These are phyloP conservation scores for Phaeoacremonium minimum DNA, from an alignment of 2,329 filamentous ascomycete species.

Conservation along the genomic window DNA sequence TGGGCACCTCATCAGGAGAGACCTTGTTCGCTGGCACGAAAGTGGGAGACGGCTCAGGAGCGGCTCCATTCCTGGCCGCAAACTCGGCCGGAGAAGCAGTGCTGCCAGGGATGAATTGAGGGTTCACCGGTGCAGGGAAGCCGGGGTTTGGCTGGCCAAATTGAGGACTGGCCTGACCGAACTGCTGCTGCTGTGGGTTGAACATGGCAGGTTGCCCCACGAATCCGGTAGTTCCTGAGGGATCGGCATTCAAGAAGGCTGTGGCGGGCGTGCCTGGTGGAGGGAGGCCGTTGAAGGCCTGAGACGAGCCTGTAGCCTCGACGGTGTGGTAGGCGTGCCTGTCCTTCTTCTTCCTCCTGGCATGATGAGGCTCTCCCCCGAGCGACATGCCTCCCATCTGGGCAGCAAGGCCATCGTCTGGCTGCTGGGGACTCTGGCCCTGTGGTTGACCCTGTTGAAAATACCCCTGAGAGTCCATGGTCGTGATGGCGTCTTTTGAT, in stretches of 20 bases:
- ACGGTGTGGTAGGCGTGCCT: slow-evolving; percentile 88
- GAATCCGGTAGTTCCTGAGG: slow-evolving; percentile 38
- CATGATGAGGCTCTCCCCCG: slow-evolving; percentile 45
- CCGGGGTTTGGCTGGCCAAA: too few species aligned
- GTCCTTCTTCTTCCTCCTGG: slow-evolving; percentile 84
- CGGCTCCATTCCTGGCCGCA: slow-evolving; percentile 33
- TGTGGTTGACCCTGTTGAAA: slow-evolving; percentile 22
- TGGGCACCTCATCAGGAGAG: slow-evolving; percentile 89
- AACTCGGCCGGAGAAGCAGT: slow-evolving; percentile 39
- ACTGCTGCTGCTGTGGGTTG: slow-evolving; percentile 44
- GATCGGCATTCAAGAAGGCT: slow-evolving; percentile 54
- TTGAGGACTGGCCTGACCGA: background rate
- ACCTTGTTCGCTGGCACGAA: slow-evolving; percentile 64
- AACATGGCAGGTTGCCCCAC: slow-evolving; percentile 32
- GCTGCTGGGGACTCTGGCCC: slow-evolving; percentile 26
- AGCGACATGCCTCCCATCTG: slow-evolving; percentile 79
- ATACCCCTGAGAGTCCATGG: too few species aligned
- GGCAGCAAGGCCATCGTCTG: slow-evolving; percentile 52
- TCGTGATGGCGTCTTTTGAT: too few species aligned
- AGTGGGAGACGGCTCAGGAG: slow-evolving; percentile 32
- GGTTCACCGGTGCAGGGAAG: slow-evolving; percentile 56
- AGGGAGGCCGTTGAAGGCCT: slow-evolving; percentile 66
- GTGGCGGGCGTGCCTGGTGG: slow-evolving; percentile 50
- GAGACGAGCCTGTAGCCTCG: slow-evolving; percentile 65
- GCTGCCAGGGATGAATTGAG: slow-evolving; percentile 43